Evolutionary conservation across 164 flowering plant species (phyloP), one percentile per base, ranked within the genome.

Genomic region (Piper betle): DNA sequence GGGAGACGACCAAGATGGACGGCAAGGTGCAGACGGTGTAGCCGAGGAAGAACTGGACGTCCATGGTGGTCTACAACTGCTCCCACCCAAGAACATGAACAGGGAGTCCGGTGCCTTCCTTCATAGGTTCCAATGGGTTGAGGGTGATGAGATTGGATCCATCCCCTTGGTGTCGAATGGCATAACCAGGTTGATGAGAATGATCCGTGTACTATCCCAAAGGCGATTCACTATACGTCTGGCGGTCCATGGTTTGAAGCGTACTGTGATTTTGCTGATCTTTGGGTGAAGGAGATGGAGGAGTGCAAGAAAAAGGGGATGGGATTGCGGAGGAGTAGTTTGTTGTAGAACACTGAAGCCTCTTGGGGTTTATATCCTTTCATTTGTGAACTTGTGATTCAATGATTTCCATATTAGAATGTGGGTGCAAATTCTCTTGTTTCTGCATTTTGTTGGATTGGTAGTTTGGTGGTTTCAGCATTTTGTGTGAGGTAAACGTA

Each of bases 191-290:
- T 81, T 57, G 91, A 77, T 20, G 84, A 83, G 64, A 77, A 72
- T 25, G 91, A 89, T 61, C 74, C 78, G 0, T 52, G 66, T 1
- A 80, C 90, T 0, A 69, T 33, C 20, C 97, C 98, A 0, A 92
- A 81, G 60, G 96, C 98, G 1, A 79, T 92, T 52, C 98, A 92
- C 71, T 92, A 89, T 53, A 92, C 98, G 7, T 77, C 75, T 40
- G 98, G 98, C 5, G 98, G 98, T 19, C 98, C 98, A 0, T 92
- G 98, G 98, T 92, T 92, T 69, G 96, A 89, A 64, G 80, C 83
- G 0, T 87, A 86, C 84, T 92, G 97, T 62, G 97, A 92, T 39
- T 89, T 89, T 69, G 94, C 82, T 0, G 96, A 86, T 55, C 68
- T 84, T 57, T 92, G 98, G 98, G 17, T 87, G 73, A 87, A 77